Evolutionary conservation across 495 filamentous ascomycete genomes (phyloP).

Genomic region (Jackrogersella multiformis): DNA sequence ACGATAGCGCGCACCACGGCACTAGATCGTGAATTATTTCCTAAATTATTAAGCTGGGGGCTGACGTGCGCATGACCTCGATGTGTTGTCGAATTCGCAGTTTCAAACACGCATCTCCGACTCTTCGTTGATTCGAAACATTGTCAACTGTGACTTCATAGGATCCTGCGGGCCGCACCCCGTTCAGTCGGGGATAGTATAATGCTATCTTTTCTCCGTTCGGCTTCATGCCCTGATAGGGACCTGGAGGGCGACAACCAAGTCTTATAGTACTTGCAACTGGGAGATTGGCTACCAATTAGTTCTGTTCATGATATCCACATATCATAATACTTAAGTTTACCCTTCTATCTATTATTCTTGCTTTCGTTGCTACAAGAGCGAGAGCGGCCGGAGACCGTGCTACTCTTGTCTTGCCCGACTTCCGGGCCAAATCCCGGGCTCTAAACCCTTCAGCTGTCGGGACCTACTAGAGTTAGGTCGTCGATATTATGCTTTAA

Average conservation of each 20-base stretch:
- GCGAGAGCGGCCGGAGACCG: background rate
- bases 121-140: background rate
- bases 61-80: background rate
- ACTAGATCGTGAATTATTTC: background rate
- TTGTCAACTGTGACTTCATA: background rate
- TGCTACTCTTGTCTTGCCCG: background rate
- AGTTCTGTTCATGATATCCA: background rate
- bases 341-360: background rate
- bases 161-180: background rate
- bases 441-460: background rate
- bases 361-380: background rate
- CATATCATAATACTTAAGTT: background rate
- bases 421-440: background rate
- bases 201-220: background rate
- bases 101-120: background rate
- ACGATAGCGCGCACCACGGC: conserved; percentile 7
- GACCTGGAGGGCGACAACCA: background rate
- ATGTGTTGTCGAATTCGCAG: background rate
- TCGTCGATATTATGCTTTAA: background rate
- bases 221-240: background rate
- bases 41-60: background rate
- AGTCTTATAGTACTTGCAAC: background rate
- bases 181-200: background rate
- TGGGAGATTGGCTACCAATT: background rate
- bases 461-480: background rate